These are phyloP conservation scores for Cladobotryum protrusum DNA, from an alignment of 2,329 filamentous ascomycete genomes.

Conservation along the genomic window DNA sequence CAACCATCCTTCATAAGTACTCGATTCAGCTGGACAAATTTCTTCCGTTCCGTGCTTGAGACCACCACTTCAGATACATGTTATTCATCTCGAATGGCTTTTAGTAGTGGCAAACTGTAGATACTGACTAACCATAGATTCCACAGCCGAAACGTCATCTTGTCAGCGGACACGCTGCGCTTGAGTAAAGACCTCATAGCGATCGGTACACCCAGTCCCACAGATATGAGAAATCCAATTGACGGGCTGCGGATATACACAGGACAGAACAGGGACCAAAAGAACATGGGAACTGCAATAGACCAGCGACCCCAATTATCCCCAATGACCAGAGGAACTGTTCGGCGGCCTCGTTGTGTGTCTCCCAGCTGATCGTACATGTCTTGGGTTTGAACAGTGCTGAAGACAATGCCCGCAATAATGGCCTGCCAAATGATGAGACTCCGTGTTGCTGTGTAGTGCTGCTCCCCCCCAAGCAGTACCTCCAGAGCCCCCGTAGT, in stretches of 20 bases:
- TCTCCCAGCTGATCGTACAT: slow-evolving; percentile 23
- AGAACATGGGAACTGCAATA: slow-evolving; percentile 14
- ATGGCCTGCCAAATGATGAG: slow-evolving; percentile 17
- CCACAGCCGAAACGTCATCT: too few species aligned
- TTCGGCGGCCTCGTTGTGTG: slow-evolving; percentile 19
- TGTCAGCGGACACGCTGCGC: too few species aligned
- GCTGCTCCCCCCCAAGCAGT: slow-evolving; percentile 11
- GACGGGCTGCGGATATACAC: background rate
- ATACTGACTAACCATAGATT: too few species aligned
- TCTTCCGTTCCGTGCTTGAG: too few species aligned
- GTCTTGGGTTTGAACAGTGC: slow-evolving; percentile 24
- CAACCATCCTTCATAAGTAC: too few species aligned
- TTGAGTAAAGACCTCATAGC: too few species aligned
- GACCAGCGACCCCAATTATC: slow-evolving; percentile 15
- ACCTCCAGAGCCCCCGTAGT: slow-evolving; percentile 21
- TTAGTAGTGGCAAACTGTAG: too few species aligned
- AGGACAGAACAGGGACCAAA: slow-evolving; percentile 14
- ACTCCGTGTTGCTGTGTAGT: slow-evolving; percentile 2
- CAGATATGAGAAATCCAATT: too few species aligned
- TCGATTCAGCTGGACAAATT: too few species aligned
- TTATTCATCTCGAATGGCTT: too few species aligned
- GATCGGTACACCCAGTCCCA: too few species aligned
- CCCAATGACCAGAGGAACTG: slow-evolving; percentile 22
- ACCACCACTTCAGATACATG: too few species aligned
- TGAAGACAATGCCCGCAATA: slow-evolving; percentile 18